These are phyloP conservation scores for Botrytis porri DNA, from an alignment of 2,329 filamentous ascomycete genomes.

Conservation along the genomic window DNA sequence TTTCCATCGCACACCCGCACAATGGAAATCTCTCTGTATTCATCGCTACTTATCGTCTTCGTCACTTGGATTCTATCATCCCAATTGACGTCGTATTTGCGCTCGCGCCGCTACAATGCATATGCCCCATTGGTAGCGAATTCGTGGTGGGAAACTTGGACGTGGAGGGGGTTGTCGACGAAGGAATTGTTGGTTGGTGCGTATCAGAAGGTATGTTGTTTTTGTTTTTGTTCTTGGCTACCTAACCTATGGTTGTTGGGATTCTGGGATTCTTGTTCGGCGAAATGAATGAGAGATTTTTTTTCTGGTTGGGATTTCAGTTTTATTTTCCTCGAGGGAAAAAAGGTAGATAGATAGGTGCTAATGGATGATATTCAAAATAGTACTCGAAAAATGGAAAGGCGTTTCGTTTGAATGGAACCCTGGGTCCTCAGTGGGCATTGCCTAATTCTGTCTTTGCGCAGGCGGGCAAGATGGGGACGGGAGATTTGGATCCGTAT, in stretches of 20 bases:
- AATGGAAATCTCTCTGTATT: slow-evolving; percentile 10
- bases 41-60: not conserved
- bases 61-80: not conserved
- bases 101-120: not conserved
- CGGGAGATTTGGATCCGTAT: slow-evolving; percentile 5
- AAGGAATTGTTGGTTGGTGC: slow-evolving; percentile 9
- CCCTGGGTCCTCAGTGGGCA: slow-evolving; percentile 8
- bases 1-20: not conserved
- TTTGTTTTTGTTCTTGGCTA: not conserved
- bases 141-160: slow-evolving; percentile 1
- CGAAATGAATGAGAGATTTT: not conserved
- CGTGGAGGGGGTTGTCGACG: not conserved
- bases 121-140: not conserved
- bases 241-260: not conserved
- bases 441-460: slow-evolving; percentile 7
- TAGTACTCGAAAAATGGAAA: slow-evolving; percentile 17
- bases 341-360: not conserved
- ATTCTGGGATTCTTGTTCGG: not conserved
- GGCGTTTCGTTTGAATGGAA: slow-evolving; percentile 9
- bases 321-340: not conserved
- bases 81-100: not conserved
- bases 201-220: slow-evolving; percentile 7
- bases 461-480: slow-evolving; percentile 10
- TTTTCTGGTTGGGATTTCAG: not conserved
- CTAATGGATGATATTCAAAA: not conserved